Evolutionary conservation across 192 early-diverging fungal species (phyloP).

Genomic region (Mortierella antarctica): DNA sequence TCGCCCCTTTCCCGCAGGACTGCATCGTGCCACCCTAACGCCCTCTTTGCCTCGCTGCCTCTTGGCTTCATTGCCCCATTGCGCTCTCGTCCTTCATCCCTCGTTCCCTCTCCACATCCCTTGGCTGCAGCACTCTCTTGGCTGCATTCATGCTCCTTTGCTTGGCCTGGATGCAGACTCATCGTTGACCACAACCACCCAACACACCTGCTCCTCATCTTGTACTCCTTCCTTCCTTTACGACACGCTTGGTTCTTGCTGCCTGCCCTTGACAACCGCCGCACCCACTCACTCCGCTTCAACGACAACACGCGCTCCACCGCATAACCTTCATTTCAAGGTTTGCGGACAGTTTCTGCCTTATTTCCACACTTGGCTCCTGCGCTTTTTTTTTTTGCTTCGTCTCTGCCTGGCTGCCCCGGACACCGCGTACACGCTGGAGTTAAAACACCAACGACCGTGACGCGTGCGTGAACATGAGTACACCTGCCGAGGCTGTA

Average conservation of each 20-base stretch:
- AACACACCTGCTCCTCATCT: too few relatives aligned
- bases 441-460: background rate
- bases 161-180: too few relatives aligned
- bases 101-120: background rate
- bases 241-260: too few relatives aligned
- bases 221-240: too few relatives aligned
- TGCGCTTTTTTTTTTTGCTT: background rate
- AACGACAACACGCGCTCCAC: too few relatives aligned
- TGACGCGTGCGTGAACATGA: constrained; percentile 7
- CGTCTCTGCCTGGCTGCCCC: background rate
- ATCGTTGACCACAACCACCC: too few relatives aligned
- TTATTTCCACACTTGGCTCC: background rate
- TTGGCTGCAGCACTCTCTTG: background rate
- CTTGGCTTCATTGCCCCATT: background rate
- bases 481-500: constrained; percentile 12
- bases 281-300: too few relatives aligned
- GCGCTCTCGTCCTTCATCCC: background rate
- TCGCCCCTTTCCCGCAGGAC: background rate
- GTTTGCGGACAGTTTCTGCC: too few relatives aligned
- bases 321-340: too few relatives aligned
- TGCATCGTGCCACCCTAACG: background rate
- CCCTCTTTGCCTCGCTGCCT: constrained; percentile 6
- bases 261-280: too few relatives aligned
- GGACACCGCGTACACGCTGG: too few relatives aligned
- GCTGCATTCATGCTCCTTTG: background rate